Evolutionary conservation across 2,329 filamentous ascomycete species (phyloP).

Genomic region (Pyrenochaeta sp.): DNA sequence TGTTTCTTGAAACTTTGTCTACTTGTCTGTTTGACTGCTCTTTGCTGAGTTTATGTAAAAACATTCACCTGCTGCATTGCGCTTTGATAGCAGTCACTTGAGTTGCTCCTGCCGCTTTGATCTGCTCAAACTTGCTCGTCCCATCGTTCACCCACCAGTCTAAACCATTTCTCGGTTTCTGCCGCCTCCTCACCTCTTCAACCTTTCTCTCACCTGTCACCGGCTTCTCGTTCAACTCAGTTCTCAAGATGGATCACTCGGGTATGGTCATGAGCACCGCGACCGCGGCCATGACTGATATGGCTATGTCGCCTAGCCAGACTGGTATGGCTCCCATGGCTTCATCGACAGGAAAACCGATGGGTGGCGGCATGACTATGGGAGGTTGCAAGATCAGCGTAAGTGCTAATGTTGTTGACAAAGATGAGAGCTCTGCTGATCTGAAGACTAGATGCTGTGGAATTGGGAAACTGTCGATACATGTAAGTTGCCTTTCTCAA

Average conservation of each 20-base stretch:
- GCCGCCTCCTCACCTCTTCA: neutral
- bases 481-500: too few relatives aligned
- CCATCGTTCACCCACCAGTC: neutral
- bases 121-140: constrained; percentile 19
- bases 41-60: neutral
- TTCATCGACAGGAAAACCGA: constrained; percentile 16
- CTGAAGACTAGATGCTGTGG: constrained; percentile 69
- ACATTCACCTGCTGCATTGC: too few relatives aligned
- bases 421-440: constrained; percentile 4
- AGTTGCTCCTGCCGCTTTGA: constrained; percentile 3
- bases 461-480: constrained; percentile 78
- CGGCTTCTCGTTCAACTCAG: neutral
- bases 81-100: neutral
- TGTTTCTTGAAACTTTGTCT: neutral
- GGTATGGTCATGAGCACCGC: constrained; percentile 18
- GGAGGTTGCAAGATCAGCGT: constrained; percentile 45
- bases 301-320: constrained; percentile 23
- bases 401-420: constrained; percentile 1
- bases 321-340: constrained; percentile 33
- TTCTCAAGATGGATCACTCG: constrained; percentile 16
- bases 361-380: constrained; percentile 31
- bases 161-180: neutral
- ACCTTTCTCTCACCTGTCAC: neutral
- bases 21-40: neutral
- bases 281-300: constrained; percentile 22